Evolutionary conservation across 805 yeast species (phyloP), one percentile per base, ranked within the genome.

Genomic region (Nakazawaea wickerhamii): DNA sequence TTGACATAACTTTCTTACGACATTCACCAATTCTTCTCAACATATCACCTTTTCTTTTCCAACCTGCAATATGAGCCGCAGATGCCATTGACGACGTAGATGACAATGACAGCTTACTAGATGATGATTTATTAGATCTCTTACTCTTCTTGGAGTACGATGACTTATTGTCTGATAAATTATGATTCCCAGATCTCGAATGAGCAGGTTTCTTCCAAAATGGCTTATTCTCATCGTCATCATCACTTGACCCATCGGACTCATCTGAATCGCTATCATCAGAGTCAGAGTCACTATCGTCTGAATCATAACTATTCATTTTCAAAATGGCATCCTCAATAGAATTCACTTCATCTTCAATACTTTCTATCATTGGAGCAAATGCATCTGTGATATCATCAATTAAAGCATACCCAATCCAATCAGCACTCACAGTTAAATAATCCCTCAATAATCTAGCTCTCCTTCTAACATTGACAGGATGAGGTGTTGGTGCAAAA

Each of bases 381-480:
- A 87, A 93, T 0, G 95, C 95, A 68, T 93, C 99, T 0, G 97
- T 91, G 49, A 93, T 87, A 59, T 93, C 98, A 66, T 93, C 99
- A 52, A 93, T 87, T 49, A 93, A 65, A 0, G 98, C 98, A 63
- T 93, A 93, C 1, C 96, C 91, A 36, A 93, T 83, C 99, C 99
- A 93, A 60, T 93, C 98, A 0, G 97, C 79, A 2, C 91, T 78
- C 4, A 93, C 95, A 2, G 86, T 87, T 48, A 93, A 67, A 56
- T 90, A 91, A 59, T 93, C 99, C 48, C 82, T 73, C 48, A 91
- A 70, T 49, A 93, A 65, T 44, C 99, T 71, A 0, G 95, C 95
- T 59, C 99, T 77, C 59, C 98, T 75, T 52, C 99, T 77, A 25
- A 93, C 99, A 56, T 93, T 93, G 38, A 89, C 85, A 0, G 98